Conservation (phyloP, 257 asterid species). For the Primulina huaijiensis region DNA sequence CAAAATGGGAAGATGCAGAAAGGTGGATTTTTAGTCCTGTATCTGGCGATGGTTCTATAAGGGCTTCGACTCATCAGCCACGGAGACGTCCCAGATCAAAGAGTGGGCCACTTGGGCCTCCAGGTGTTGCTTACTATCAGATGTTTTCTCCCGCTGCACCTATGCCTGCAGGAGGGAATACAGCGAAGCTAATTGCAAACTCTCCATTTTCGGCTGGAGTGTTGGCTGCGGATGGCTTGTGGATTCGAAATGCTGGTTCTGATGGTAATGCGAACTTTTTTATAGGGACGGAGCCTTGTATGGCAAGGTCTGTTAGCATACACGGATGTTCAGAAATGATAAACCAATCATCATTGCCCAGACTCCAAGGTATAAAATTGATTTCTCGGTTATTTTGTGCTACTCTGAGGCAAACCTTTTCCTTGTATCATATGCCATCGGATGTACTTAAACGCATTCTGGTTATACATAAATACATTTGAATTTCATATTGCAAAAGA, state of each 20-base stretch:
- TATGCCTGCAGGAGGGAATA: slow-evolving; percentile 41
- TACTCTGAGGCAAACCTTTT: background rate
- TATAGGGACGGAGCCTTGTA: slow-evolving; percentile 54
- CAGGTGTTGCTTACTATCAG: slow-evolving; percentile 70
- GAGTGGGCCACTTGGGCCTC: slow-evolving; percentile 97
- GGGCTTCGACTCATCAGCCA: slow-evolving; percentile 61
- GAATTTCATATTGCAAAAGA: background rate
- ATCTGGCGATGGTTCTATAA: slow-evolving; percentile 58
- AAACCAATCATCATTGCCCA: slow-evolving; percentile 52
- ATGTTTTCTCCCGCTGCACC: slow-evolving; percentile 78
- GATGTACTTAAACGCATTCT: no score
- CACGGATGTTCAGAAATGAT: slow-evolving; percentile 80
- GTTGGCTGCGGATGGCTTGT: slow-evolving; percentile 55
- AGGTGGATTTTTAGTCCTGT: slow-evolving; percentile 94
- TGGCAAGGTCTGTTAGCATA: slow-evolving; percentile 83
- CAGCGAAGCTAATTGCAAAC: slow-evolving; percentile 40
- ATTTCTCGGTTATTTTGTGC: background rate
- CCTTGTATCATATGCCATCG: background rate
- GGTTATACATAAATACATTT: background rate
- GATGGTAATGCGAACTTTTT: slow-evolving; percentile 49
- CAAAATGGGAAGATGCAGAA: slow-evolving; percentile 99
- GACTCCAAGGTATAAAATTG: slow-evolving; percentile 45
- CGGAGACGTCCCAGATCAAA: slow-evolving; percentile 81
- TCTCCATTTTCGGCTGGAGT: slow-evolving; percentile 72
- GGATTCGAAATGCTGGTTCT: slow-evolving; percentile 42